phyloP scores from a whole-genome alignment of 352 stramenopile species.

The Globisporangium carolinianum region DNA sequence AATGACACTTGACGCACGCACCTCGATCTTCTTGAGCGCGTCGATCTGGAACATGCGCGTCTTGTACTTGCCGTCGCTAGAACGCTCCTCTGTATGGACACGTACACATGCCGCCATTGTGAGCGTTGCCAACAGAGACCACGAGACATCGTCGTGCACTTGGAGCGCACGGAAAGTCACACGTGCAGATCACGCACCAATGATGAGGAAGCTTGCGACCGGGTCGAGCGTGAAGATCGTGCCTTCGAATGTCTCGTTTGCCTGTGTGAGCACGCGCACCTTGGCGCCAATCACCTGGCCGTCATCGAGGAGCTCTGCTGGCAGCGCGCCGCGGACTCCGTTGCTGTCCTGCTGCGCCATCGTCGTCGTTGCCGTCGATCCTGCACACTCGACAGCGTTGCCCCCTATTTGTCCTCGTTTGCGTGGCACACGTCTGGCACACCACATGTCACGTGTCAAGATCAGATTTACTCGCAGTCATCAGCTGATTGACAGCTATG shows the following conservation, averaged over 20 bases:
- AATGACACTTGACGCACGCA: slow-evolving; percentile 1
- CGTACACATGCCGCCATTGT: not conserved
- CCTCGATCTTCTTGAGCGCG: slow-evolving; percentile 58
- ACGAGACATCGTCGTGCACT: too few species aligned
- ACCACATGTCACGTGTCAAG: not conserved
- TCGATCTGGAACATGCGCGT: slow-evolving; percentile 74
- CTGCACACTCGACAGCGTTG: not conserved
- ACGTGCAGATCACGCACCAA: slow-evolving; percentile 29
- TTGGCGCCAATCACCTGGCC: slow-evolving; percentile 50
- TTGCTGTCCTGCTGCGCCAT: slow-evolving; percentile 14
- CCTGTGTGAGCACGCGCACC: slow-evolving; percentile 49
- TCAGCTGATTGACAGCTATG: not conserved
- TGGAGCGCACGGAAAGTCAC: too few species aligned
- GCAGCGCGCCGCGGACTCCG: slow-evolving; percentile 20
- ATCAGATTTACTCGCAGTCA: not conserved
- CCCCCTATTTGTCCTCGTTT: not conserved
- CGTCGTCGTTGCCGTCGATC: not conserved
- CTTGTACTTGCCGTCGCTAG: slow-evolving; percentile 46
- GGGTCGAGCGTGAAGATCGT: slow-evolving; percentile 75
- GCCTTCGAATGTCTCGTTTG: slow-evolving; percentile 53
- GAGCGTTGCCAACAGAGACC: too few species aligned
- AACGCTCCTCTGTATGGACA: slow-evolving; percentile 39
- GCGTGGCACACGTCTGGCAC: too few species aligned
- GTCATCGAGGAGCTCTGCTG: slow-evolving; percentile 55
- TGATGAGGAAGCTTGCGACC: slow-evolving; percentile 72